phyloP scores from a whole-genome alignment of 768 basidiomycete genomes.

The Rossbeevera mucosa region DNA sequence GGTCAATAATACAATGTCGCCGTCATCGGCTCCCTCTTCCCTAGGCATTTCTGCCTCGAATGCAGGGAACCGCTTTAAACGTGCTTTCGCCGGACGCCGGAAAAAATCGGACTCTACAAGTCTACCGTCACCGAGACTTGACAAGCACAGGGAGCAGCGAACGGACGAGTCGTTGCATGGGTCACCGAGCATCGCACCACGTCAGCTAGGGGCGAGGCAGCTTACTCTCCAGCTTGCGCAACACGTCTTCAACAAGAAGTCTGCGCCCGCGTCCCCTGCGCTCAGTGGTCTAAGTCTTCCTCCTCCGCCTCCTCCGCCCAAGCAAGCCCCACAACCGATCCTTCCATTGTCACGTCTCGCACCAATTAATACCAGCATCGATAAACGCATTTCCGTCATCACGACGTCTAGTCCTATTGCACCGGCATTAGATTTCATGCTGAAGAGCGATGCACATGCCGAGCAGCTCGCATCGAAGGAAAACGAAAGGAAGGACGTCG shows the following conservation, averaged over 20 bases:
- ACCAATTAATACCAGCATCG: slow-evolving; percentile 22
- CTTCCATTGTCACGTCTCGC: slow-evolving; percentile 23
- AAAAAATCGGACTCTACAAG: slow-evolving; percentile 27
- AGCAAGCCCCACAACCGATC: slow-evolving; percentile 23
- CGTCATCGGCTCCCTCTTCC: slow-evolving; percentile 27
- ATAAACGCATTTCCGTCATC: slow-evolving; percentile 48
- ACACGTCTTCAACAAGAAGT: slow-evolving; percentile 43
- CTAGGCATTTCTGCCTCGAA: slow-evolving; percentile 16
- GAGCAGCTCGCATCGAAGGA: slow-evolving; percentile 21
- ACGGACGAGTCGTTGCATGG: slow-evolving; percentile 15
- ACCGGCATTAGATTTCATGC: slow-evolving; percentile 54
- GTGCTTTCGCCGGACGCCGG: slow-evolving; percentile 31
- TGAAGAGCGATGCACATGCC: slow-evolving; percentile 34
- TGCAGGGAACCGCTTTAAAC: slow-evolving; percentile 28
- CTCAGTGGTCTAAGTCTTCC: slow-evolving; percentile 28
- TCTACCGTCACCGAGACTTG: slow-evolving; percentile 20
- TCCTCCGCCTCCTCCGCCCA: slow-evolving; percentile 38
- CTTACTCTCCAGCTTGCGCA: slow-evolving; percentile 43
- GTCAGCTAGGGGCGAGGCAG: slow-evolving; percentile 31
- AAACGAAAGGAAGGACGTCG: slow-evolving; percentile 29
- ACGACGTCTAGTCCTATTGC: slow-evolving; percentile 51
- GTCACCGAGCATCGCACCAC: slow-evolving; percentile 9
- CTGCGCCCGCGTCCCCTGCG: slow-evolving; percentile 30
- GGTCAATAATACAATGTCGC: slow-evolving; percentile 17
- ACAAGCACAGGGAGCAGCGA: slow-evolving; percentile 19